Conservation (phyloP, 371 early-diverging fungal species). For the Zychaea mexicana region DNA sequence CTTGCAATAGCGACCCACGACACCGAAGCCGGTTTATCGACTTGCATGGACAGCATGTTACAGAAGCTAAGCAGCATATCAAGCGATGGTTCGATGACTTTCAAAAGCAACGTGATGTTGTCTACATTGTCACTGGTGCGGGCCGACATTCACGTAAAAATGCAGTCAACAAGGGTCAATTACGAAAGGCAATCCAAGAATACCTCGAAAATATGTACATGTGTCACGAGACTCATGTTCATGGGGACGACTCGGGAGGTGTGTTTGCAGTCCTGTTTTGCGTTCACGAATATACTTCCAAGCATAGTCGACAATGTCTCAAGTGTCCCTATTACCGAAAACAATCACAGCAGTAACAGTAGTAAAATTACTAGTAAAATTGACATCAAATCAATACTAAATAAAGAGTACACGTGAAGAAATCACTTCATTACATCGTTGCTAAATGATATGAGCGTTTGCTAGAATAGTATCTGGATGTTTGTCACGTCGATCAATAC, state of each 20-base stretch:
- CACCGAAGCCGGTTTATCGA: constrained; percentile 44
- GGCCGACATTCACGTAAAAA: background rate
- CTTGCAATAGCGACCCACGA: constrained; percentile 18
- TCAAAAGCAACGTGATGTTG: constrained; percentile 10
- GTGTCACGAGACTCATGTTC: background rate
- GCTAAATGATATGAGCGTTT: no score
- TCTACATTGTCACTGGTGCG: constrained; percentile 18
- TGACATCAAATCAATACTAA: no score
- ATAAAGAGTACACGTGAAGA: no score
- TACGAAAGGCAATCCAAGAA: background rate
- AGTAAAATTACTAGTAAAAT: no score
- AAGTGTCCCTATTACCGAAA: no score
- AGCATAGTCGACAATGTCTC: background rate
- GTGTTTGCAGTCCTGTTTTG: background rate
- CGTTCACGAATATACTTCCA: background rate
- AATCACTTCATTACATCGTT: no score
- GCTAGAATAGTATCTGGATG: no score
- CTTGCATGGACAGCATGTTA: constrained; percentile 60
- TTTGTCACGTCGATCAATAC: no score
- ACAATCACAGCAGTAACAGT: no score
- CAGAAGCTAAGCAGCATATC: constrained; percentile 51
- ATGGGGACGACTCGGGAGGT: background rate
- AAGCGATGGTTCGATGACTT: constrained; percentile 44
- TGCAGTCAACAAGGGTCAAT: background rate
- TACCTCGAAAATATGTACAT: background rate